Base-by-base conservation (phyloP, 192 early-diverging fungal genomes). In the Backusella psychrophila region DNA sequence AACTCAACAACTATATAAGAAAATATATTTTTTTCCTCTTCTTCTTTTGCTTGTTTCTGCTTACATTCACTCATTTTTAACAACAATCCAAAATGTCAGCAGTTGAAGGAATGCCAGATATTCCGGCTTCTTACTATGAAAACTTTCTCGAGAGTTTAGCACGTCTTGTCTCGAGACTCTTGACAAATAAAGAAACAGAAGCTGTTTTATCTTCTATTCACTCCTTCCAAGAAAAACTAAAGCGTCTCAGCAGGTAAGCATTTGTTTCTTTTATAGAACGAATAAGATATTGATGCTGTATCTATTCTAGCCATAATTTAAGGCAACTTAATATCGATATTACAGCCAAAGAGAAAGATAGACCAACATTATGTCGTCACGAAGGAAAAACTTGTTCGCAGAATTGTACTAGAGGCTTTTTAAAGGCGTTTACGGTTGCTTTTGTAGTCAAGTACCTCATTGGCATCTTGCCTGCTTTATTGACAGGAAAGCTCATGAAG, bases 131-230 rank as follows among this genome's bases (percentile, higher is more conserved):
- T 39, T 77, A 82, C 14, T 87, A 83, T 77, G 86, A 90, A 71
- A 86, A 89, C 74, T 91, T 91, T 66, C 78, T 90, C 39, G 91
- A 93, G 81, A 83, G 84, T 26, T 78, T 88, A 11, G 91, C 90
- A 26, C 86, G 82, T 38, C 39, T 93, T 23, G 81, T 89, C 38
- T 89, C 89, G 69, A 86, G 86, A 70, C 85, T 88, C 65, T 75
- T 93, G 72, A 90, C 91, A 31, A 87, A 91, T 82, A 82, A 84
- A 34, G 91, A 93, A 66, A 89, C 90, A 11, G 91, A 93, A 76
- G 80, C 82, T 9, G 83, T 91, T 34, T 83, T 91, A 29, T 68
- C 78, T 0, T 86, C 88, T 6, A 85, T 93, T 53, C 87, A 82
- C 23, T 82, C 81, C 44, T 90, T 93, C 80, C 89, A 91, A 76